phyloP scores from a whole-genome alignment of 768 basidiomycete species.

The Pulveroboletus sp. region DNA sequence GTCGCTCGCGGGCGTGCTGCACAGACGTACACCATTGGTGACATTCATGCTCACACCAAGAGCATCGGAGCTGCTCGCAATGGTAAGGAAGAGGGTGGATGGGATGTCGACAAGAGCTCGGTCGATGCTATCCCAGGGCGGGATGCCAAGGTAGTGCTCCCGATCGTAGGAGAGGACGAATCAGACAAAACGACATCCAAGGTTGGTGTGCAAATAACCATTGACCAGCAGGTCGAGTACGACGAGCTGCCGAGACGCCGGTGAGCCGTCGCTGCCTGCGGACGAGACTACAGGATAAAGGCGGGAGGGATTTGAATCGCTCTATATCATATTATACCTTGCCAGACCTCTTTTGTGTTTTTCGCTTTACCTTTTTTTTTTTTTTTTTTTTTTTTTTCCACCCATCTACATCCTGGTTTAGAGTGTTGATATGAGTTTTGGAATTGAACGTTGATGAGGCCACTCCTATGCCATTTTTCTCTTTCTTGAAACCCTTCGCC shows the following conservation, averaged over 20 bases:
- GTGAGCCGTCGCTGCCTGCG: conserved; percentile 1
- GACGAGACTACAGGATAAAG: background rate
- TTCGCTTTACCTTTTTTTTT: background rate
- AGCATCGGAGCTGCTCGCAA: conserved; percentile 40
- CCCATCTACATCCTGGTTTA: background rate
- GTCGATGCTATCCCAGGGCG: conserved; percentile 33
- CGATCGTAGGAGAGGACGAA: conserved; percentile 32
- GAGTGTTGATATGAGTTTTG: conserved; percentile 2
- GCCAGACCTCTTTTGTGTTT: background rate
- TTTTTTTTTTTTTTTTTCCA: background rate
- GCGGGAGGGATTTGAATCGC: too few species aligned
- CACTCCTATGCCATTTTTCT: too few species aligned
- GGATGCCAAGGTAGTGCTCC: conserved; percentile 33
- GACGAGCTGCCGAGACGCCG: conserved; percentile 28
- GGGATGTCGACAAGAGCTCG: conserved; percentile 38
- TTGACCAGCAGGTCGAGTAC: conserved; percentile 53
- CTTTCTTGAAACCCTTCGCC: background rate
- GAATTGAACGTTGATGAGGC: conserved; percentile 6
- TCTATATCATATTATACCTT: background rate
- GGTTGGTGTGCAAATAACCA: conserved; percentile 54
- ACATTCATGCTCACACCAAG: conserved; percentile 50
- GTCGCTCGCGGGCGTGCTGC: conserved; percentile 26
- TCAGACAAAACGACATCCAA: conserved; percentile 17
- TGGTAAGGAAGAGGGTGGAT: conserved; percentile 36
- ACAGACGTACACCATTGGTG: conserved; percentile 39